Percentiles rank a stretch among this genome's conserved stretches.
Evolutionary conservation across 2,329 filamentous ascomycete genomes (phyloP).

Genomic region (Stagonosporopsis chrysanthemi): DNA sequence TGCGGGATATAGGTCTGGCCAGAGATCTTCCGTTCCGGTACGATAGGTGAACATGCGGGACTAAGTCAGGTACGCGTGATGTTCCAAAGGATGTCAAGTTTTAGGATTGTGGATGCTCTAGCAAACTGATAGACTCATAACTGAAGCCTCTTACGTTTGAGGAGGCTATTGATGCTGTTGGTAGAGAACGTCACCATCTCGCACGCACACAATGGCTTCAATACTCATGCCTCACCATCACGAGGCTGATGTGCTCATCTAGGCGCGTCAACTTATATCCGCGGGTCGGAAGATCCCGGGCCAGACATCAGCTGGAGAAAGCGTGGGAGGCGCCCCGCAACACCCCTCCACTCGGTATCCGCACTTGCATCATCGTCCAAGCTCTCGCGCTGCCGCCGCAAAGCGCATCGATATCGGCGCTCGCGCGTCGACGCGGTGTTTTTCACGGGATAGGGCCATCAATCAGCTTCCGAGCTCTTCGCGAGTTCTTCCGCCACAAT

Average conservation of each 20-base stretch:
- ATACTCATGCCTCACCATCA: background rate
- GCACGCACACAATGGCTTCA: background rate
- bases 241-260: conserved; percentile 10
- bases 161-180: background rate
- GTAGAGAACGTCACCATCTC: too few relatives aligned
- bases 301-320: conserved; percentile 18
- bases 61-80: conserved; percentile 13
- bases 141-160: background rate
- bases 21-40: conserved; percentile 18
- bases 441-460: conserved; percentile 12
- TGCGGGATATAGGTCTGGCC: conserved; percentile 17
- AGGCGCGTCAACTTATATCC: conserved; percentile 23
- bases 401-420: conserved; percentile 31
- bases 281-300: conserved; percentile 43
- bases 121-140: background rate
- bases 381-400: conserved; percentile 30
- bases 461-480: conserved; percentile 17
- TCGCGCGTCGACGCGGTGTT: conserved; percentile 12
- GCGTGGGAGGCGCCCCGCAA: conserved; percentile 25
- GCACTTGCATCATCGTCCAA: conserved; percentile 35
- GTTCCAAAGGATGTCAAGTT: background rate
- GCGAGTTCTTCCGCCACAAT: conserved; percentile 16
- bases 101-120: background rate
- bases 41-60: conserved; percentile 9
- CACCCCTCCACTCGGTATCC: conserved; percentile 22